Evolutionary conservation across 768 basidiomycete genomes (phyloP).

Genomic region (Rhizopogon rudus): DNA sequence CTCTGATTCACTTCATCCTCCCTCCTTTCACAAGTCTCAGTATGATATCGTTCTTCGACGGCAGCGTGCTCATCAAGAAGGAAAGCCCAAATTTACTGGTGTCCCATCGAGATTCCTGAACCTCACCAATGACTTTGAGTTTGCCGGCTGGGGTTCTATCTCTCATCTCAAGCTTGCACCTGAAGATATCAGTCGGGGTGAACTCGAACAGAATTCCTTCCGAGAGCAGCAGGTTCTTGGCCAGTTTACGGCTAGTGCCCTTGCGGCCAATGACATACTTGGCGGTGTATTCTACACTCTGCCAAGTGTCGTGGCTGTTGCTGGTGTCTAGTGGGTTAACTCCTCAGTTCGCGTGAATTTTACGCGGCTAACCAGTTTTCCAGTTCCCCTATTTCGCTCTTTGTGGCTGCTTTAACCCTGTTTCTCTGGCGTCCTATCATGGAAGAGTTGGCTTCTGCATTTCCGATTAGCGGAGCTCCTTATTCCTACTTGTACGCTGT

Average conservation of each 20-base stretch:
- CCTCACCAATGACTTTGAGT: constrained; percentile 61
- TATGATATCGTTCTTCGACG: constrained; percentile 56
- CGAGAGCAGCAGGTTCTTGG: constrained; percentile 44
- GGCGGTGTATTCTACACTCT: constrained; percentile 68
- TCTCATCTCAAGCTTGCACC: constrained; percentile 38
- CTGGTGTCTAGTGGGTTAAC: constrained; percentile 56
- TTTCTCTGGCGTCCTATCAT: constrained; percentile 75
- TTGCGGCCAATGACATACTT: constrained; percentile 64
- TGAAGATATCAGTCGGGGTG: constrained; percentile 36
- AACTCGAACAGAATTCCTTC: constrained; percentile 24
- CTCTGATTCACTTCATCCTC: constrained; percentile 18
- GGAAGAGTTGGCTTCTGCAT: constrained; percentile 64
- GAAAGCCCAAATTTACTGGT: constrained; percentile 32
- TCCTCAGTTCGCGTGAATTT: not conserved
- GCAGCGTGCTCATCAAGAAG: constrained; percentile 46
- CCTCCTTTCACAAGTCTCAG: constrained; percentile 43
- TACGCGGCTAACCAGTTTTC: not conserved
- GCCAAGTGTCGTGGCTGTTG: constrained; percentile 56
- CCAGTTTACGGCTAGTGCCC: constrained; percentile 58
- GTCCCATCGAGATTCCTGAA: constrained; percentile 59
- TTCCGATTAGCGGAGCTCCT: constrained; percentile 67
- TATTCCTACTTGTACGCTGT: constrained; percentile 59
- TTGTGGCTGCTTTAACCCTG: constrained; percentile 54
- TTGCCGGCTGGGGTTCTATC: constrained; percentile 66
- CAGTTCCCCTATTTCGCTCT: constrained; percentile 67